Evolutionary conservation across 2,329 filamentous ascomycete species (phyloP), one percentile per base, ranked within the genome.

Genomic region (Exophiala spinifera): DNA sequence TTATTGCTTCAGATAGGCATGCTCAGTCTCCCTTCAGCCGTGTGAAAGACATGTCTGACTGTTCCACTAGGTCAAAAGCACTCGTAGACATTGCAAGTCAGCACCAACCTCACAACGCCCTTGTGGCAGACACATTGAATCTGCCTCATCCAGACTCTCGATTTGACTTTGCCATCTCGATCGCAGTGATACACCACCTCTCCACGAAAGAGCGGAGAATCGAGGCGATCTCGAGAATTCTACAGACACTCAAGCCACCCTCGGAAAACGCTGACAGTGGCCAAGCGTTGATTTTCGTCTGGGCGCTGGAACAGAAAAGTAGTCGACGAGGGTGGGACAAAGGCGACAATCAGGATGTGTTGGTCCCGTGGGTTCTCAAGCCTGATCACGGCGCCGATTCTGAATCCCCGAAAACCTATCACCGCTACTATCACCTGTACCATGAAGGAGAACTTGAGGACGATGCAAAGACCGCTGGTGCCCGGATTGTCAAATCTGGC

Each of bases 381-480:
- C 50, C 46, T 1, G 46, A 50, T n/a, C 28, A 44, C n/a, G 31
- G 46, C 21, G 61, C 62, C 19, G 62, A 43, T 31, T 37, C 56
- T 25, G 49, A 65, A 42, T 61, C 67, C 49, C 63, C 66, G 50
- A 71, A 72, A 49, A 89, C 85, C 1, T 96, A 88, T 68, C 84
- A 95, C 69, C 82, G 94, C 49, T 99, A 96, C 70, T 99, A 99
- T 69, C 94, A 99, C 72, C 77, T 99, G 21, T 99, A 96, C 72
- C 80, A 83, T 50, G 81, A 89, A 67, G 89, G 89, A 14, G 94
- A 99, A 74, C 76, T 99, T 55, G 91, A 96, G 68, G 79, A 83
- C 40, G 88, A 96, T 68, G 81, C 96, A 53, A 69, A 71, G 47
- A 78, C 80, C 14, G 91, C 87, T 17, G 91, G 91, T 15, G 94